Evolutionary conservation across 768 basidiomycete species (phyloP), one percentile per base, ranked within the genome.

Genomic region (Panus rudis): DNA sequence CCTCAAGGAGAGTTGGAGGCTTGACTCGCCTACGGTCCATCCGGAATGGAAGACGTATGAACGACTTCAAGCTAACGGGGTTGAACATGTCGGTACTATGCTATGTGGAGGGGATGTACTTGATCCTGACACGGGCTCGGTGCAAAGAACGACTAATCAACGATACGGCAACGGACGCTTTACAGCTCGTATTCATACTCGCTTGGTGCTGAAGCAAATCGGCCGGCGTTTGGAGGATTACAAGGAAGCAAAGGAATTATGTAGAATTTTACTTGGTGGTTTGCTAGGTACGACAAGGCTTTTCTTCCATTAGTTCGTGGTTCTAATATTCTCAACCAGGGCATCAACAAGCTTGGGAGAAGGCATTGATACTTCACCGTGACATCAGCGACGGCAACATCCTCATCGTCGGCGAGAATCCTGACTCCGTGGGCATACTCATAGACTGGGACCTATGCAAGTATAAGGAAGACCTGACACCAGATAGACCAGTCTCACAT

Each of bases 1-100:
- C 25, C 20, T 52, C 27, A 52, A 52, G 31, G 50, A 52, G 27
- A 26, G 19, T 24, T 48, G 50, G 50, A 25, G 46, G 12, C 34
- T 45, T 13, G 41, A 34, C 21, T 26, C 34, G 23, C 8, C 6
- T 14, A n/a, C 26, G n/a, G n/a, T n/a, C n/a, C n/a, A n/a, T 12
- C 37, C 23, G 4, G 38, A 39, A 31, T 30, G 39, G 6, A 31
- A 45, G 21, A 28, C 21, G 14, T 45, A 45, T 17, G 13, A n/a
- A 8, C 19, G 28, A 8, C 37, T 45, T n/a, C 14, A 27, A 19
- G 14, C 11, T 7, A 25, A 31, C 16, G 25, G 20, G 2, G 35
- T 45, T n/a, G 17, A n/a, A 6, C 7, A 14, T 20, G 20, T 45
- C 24, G 43, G 37, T n/a, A 45, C 37, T 17, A 27, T 30, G 4